Conservation (phyloP, 352 stramenopile species). For the Globisporangium megalacanthum region DNA sequence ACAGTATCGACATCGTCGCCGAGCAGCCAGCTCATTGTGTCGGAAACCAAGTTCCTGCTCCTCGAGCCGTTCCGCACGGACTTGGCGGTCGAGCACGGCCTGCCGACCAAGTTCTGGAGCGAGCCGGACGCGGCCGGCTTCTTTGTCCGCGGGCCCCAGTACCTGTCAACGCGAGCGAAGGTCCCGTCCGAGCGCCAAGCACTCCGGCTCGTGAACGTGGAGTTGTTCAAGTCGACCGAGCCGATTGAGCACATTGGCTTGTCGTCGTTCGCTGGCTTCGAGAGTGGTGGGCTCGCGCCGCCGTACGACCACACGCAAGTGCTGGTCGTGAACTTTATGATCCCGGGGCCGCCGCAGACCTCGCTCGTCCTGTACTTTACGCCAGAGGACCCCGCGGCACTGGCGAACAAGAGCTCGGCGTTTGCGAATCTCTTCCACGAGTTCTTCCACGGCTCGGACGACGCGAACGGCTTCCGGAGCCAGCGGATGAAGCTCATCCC, state of each 20-base stretch:
- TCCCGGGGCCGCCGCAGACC: slow-evolving; percentile 56
- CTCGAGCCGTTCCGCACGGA: slow-evolving; percentile 65
- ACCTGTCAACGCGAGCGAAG: slow-evolving; percentile 59
- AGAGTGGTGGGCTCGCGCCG: slow-evolving; percentile 1
- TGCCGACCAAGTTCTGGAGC: slow-evolving; percentile 79
- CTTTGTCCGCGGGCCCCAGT: slow-evolving; percentile 59
- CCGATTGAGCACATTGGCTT: slow-evolving; percentile 59
- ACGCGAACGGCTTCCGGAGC: slow-evolving; percentile 48
- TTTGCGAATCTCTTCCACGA: slow-evolving; percentile 70
- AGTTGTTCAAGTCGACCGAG: slow-evolving; percentile 54
- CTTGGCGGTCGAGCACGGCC: slow-evolving; percentile 36
- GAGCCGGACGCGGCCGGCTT: slow-evolving; percentile 64
- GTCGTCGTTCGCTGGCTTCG: slow-evolving; percentile 57
- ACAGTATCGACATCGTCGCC: slow-evolving; percentile 17
- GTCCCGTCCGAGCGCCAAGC: slow-evolving; percentile 50
- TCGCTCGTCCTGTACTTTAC: slow-evolving; percentile 83
- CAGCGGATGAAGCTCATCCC: slow-evolving; percentile 90
- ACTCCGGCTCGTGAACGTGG: slow-evolving; percentile 59
- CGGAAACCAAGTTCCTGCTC: slow-evolving; percentile 49
- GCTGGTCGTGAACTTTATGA: slow-evolving; percentile 82
- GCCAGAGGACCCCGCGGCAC: slow-evolving; percentile 44
- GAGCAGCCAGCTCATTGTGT: slow-evolving; percentile 55
- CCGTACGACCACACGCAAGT: slow-evolving; percentile 36
- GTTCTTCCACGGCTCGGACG: slow-evolving; percentile 43
- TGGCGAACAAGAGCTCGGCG: slow-evolving; percentile 63